A percentile compares a stretch with the other conserved stretches of the same genome.
These are phyloP conservation scores for Carpinus viminea DNA, from an alignment of 306 rosid genomes.

Conservation along the genomic window DNA sequence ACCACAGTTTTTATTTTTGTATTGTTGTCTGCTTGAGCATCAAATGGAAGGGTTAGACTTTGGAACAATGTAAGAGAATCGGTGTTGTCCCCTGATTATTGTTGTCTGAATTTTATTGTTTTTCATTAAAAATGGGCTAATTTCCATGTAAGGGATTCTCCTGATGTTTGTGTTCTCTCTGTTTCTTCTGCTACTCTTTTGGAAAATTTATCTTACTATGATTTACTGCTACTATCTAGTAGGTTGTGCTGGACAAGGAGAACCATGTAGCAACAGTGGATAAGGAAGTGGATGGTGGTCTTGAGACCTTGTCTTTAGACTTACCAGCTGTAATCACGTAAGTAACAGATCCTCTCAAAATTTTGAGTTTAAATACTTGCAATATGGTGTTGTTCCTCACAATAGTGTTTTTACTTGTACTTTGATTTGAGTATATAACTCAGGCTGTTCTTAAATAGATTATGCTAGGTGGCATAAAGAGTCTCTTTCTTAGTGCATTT, in stretches of 20 bases:
- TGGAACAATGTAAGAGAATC: not conserved
- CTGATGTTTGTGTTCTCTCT: not conserved
- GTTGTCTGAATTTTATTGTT: not conserved
- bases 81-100: not conserved
- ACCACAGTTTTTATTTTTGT: not conserved
- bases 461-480: not conserved
- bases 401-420: not conserved
- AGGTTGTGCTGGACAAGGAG: constrained; percentile 93
- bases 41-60: not conserved
- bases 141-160: not conserved
- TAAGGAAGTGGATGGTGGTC: constrained; percentile 93
- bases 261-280: constrained; percentile 75
- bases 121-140: not conserved
- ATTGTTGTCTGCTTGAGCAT: not conserved
- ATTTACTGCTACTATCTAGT: constrained; percentile 57
- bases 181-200: not conserved
- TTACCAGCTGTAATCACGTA: constrained; percentile 95
- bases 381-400: not conserved
- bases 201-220: constrained; percentile 24
- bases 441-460: not conserved
- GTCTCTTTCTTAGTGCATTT: not conserved
- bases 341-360: constrained; percentile 34
- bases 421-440: not conserved
- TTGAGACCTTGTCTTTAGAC: constrained; percentile 73
- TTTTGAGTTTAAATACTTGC: not conserved